These are phyloP conservation scores for Zostera marina DNA, from an alignment of 116 monocot genomes.

Conservation along the genomic window DNA sequence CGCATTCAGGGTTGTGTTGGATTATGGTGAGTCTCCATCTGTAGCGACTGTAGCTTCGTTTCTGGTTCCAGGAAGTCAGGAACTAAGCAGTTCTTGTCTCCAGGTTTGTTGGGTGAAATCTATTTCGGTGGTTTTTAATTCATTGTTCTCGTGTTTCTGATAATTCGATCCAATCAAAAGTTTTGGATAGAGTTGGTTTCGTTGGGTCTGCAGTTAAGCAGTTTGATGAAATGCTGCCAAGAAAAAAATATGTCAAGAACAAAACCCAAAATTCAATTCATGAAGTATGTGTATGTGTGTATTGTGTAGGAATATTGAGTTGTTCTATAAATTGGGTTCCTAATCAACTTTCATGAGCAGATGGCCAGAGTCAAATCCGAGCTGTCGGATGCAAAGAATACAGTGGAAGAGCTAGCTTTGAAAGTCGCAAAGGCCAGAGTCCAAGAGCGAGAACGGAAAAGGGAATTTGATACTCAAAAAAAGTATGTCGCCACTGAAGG, in stretches of 20 bases:
- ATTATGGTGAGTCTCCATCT: no score
- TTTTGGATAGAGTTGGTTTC: constrained; percentile 2
- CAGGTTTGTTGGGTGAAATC: neutral
- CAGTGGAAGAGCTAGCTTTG: constrained; percentile 12
- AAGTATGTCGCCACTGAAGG: neutral
- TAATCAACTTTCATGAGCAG: constrained; percentile 5
- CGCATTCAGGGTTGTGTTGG: no score
- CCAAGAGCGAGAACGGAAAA: constrained; percentile 7
- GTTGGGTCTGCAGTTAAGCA: constrained; percentile 18
- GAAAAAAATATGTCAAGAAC: constrained; percentile 10
- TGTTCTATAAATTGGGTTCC: no score
- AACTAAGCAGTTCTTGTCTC: neutral
- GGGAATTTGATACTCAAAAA: constrained; percentile 6
- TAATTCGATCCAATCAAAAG: no score
- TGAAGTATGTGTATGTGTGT: constrained; percentile 12
- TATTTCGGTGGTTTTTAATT: neutral
- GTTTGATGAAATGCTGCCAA: constrained; percentile 18
- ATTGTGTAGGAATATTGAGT: no score
- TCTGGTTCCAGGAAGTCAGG: neutral
- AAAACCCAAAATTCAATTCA: neutral
- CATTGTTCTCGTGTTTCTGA: neutral
- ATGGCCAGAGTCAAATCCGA: constrained; percentile 18
- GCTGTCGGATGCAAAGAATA: constrained; percentile 8
- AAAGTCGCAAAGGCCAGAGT: constrained; percentile 17
- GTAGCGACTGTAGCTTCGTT: neutral